Evolutionary conservation across 2,329 filamentous ascomycete species (phyloP).

Genomic region (Sporothrix euskadiensis): DNA sequence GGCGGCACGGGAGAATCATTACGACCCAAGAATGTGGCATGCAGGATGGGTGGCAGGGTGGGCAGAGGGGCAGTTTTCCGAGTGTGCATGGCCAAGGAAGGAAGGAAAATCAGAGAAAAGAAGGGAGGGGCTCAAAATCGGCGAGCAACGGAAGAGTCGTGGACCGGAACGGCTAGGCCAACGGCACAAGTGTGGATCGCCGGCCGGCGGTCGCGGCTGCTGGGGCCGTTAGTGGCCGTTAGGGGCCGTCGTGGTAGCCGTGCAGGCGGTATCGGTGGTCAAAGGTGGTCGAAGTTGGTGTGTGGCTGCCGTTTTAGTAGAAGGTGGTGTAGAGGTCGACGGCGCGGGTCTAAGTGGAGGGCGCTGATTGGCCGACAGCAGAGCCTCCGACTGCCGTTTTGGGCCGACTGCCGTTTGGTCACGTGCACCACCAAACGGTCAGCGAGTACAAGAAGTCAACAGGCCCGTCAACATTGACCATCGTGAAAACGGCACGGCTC

Average conservation of each 20-base stretch:
- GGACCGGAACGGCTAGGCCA: slow-evolving; percentile 23
- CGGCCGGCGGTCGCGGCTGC: slow-evolving; percentile 25
- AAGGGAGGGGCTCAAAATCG: slow-evolving; percentile 10
- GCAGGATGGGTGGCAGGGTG: neutral
- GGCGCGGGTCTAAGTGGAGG: slow-evolving; percentile 6
- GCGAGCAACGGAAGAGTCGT: slow-evolving; percentile 26
- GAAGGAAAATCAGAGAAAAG: neutral
- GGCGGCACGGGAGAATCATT: neutral
- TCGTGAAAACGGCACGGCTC: neutral
- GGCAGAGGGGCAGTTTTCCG: neutral
- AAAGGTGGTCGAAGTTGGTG: slow-evolving; percentile 5
- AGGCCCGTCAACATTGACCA: neutral
- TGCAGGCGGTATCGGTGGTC: neutral
- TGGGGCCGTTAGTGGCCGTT: slow-evolving; percentile 21
- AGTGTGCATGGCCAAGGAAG: neutral
- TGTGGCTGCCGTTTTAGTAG: neutral
- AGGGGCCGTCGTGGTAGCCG: slow-evolving; percentile 9
- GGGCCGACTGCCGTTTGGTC: slow-evolving; percentile 25
- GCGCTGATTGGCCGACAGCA: slow-evolving; percentile 2
- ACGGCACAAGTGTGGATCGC: slow-evolving; percentile 19
- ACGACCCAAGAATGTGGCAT: neutral
- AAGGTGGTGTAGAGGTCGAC: neutral
- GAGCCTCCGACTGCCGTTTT: slow-evolving; percentile 23
- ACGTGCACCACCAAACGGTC: neutral
- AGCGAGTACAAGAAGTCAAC: neutral